Base-by-base conservation (phyloP, 208 protist species). In the Polymyxa betae region DNA sequence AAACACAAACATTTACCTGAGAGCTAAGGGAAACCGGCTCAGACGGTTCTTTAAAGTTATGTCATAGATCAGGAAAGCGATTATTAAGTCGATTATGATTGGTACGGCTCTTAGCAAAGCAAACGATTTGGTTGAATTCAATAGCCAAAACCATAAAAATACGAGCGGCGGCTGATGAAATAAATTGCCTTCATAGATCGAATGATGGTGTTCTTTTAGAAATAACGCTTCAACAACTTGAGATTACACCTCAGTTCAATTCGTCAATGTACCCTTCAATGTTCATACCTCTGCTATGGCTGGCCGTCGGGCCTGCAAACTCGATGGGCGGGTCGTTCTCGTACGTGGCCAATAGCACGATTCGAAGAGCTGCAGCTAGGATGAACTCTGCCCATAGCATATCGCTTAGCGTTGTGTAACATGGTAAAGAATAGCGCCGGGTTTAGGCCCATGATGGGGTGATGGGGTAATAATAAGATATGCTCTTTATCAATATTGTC, bases 151-250 rank as follows among this genome's bases (percentile, higher is more conserved):
- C 10, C 5, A 82, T 35, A 16, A 5, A n/a, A 82, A 82, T 20
- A 82, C 16, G 16, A 82, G 72, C 72, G 72, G 72, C 5, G 72
- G 72, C n/a, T 82, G 72, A 35, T 82, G 72, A 43, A 82, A 82
- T 43, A 82, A 20, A 43, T 82, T n/a, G 16, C 72, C 72, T 38
- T 82, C 72, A 43, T 82, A 82, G 16, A 82, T 82, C n/a, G 72
- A 82, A 16, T 16, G 72, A 43, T 82, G 5, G 5, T 43, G 72
- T 20, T 5, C 5, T 38, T 82, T 5, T 43, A 82, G 72, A 35
- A 38, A 82, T n/a, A 82, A 20, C n/a, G 72, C 72, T 43, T 82
- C 72, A 5, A 45, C 35, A 5, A 82, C 72, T 82, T 20, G 16
- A 45, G 35, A 82, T 5, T 12, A 35, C 5, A 35, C 5, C 5